A percentile compares a stretch with the other conserved stretches of the same genome.
Conservation (phyloP, 2,329 filamentous ascomycete species). For the Dactylella cylindrospora region DNA sequence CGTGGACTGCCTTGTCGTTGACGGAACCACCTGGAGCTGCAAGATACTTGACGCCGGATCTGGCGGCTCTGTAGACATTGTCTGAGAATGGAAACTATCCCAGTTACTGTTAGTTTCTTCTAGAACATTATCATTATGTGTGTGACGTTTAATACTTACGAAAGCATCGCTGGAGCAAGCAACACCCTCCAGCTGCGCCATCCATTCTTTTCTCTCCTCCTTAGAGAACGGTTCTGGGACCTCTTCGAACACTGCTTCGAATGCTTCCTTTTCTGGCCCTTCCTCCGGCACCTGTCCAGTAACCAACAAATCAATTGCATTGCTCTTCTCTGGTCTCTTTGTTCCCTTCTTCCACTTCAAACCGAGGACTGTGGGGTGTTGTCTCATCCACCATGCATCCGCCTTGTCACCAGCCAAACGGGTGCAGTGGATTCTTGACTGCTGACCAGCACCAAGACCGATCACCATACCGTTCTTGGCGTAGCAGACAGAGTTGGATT, state of each 20-base stretch:
- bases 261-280: constrained; percentile 74
- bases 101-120: constrained; percentile 7
- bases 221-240: constrained; percentile 79
- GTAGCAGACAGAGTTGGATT: constrained; percentile 99
- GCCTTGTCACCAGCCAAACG: constrained; percentile 96
- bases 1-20: constrained; percentile 78
- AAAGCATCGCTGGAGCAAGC: constrained; percentile 93
- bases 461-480: constrained; percentile 90
- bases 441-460: constrained; percentile 91
- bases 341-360: constrained; percentile 98
- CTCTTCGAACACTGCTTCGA: constrained; percentile 86
- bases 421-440: constrained; percentile 98
- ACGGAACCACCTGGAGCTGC: constrained; percentile 89
- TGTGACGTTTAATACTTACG: constrained; percentile 59
- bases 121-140: constrained; percentile 24
- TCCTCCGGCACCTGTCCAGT: constrained; percentile 79
- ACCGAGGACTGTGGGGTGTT: constrained; percentile 82
- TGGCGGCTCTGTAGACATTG: constrained; percentile 87
- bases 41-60: constrained; percentile 92
- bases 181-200: constrained; percentile 76
- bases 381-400: constrained; percentile 99
- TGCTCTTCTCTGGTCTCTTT: constrained; percentile 96
- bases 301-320: constrained; percentile 93
- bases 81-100: constrained; percentile 92
- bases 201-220: constrained; percentile 83